Evolutionary conservation across 352 stramenopile species (phyloP), one percentile per base, ranked within the genome.

Genomic region (Phytophthora hybrid): DNA sequence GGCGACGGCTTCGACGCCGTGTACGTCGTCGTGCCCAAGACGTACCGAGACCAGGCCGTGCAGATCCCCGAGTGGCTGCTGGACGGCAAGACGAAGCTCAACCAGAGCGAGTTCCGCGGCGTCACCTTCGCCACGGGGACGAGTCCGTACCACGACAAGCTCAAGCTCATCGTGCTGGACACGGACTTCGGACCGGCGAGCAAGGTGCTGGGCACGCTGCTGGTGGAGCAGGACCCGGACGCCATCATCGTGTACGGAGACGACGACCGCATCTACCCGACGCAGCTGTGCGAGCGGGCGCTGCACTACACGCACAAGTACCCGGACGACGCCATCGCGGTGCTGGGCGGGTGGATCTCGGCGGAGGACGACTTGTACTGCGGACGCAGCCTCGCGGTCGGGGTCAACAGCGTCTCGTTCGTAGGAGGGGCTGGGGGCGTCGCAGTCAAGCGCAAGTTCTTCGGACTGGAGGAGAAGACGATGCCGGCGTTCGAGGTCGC

Each of bases 241-340:
- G 88, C 82, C 1, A 76, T 89, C n/a, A 86, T 89, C 62, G 80
- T 89, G 2, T 89, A 89, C 37, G 82, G 82, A 4, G 82, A 89
- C 53, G 79, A 89, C 53, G 82, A 89, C 37, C 78, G 80, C 4
- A 16, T 80, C 4, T 86, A 87, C 52, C 78, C 78, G 1, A 52
- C 63, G 4, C 75, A 89, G 41, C 51, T 89, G 3, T 77, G 72
- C n/a, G 76, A 81, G 37, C 78, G 82, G 10, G 70, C 69, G 4
- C 63, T 85, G 39, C 69, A 88, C 58, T 85, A 86, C 51, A 81
- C 78, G 47, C 67, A 76, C 64, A 85, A 85, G 61, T 88, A 81
- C 49, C 78, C 78, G 29, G 52, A 80, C 49, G 80, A 89, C 31
- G 82, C 80, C 0, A 71, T 89, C 13, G 82, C 82, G 1, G 80